Conservation (phyloP, 2,329 filamentous ascomycete genomes). For the Pseudogymnoascus sp. region DNA sequence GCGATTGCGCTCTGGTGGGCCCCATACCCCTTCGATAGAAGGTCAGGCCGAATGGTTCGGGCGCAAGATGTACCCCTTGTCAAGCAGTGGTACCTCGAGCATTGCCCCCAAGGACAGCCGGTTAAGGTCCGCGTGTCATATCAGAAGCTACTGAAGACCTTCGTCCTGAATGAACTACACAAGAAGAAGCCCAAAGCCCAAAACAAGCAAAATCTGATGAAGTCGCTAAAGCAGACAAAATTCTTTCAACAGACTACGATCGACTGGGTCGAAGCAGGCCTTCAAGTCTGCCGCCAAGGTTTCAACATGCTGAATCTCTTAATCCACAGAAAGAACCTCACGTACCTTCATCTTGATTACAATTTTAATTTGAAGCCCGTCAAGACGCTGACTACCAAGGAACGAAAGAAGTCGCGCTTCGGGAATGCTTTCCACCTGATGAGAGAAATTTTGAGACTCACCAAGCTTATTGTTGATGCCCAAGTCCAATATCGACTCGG, state of each 20-base stretch:
- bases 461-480: constrained; percentile 95
- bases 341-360: constrained; percentile 96
- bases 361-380: constrained; percentile 99
- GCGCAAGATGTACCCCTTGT: constrained; percentile 94
- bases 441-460: constrained; percentile 91
- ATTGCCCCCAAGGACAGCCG: constrained; percentile 81
- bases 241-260: constrained; percentile 99
- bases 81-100: constrained; percentile 98
- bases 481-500: constrained; percentile 96
- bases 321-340: constrained; percentile 97
- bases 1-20: constrained; percentile 98
- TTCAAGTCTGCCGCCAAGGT: constrained; percentile 95
- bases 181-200: constrained; percentile 92
- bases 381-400: constrained; percentile 96
- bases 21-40: constrained; percentile 87
- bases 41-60: constrained; percentile 91
- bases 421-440: constrained; percentile 99
- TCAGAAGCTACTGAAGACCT: constrained; percentile 94
- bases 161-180: constrained; percentile 91
- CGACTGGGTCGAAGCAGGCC: constrained; percentile 96
- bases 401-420: constrained; percentile 98
- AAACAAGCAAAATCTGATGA: constrained; percentile 86
- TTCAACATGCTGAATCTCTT: constrained; percentile 99
- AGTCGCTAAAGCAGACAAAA: constrained; percentile 88
- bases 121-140: constrained; percentile 98